These are phyloP conservation scores for Tremella fuciformis DNA, from an alignment of 768 basidiomycete species.

Conservation along the genomic window DNA sequence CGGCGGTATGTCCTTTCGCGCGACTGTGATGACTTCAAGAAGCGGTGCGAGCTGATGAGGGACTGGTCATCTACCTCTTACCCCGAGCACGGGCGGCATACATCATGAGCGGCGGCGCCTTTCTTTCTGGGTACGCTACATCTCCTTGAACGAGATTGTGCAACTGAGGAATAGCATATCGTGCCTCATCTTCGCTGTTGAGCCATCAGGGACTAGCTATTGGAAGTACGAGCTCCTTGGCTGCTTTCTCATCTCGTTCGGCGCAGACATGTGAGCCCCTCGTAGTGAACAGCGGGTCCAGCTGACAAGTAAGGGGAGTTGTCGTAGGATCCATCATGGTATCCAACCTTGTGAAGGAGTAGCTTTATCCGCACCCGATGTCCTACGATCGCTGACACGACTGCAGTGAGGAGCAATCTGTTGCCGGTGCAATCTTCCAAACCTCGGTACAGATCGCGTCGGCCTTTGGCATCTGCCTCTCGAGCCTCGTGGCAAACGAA, in stretches of 20 bases:
- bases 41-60: background rate
- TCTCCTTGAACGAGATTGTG: too few species aligned
- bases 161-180: background rate
- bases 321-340: constrained; percentile 22
- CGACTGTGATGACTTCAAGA: too few species aligned
- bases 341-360: constrained; percentile 32
- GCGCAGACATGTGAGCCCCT: constrained; percentile 22
- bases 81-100: constrained; percentile 9
- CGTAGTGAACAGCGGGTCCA: background rate
- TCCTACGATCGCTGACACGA: background rate
- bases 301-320: background rate
- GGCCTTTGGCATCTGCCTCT: constrained; percentile 19
- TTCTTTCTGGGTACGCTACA: constrained; percentile 1
- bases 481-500: constrained; percentile 21
- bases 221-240: constrained; percentile 38
- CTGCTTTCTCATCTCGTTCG: constrained; percentile 22
- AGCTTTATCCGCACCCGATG: constrained; percentile 6
- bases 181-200: constrained; percentile 33
- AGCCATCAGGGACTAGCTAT: constrained; percentile 30
- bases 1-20: constrained; percentile 13
- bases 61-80: background rate
- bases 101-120: constrained; percentile 6
- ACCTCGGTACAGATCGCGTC: constrained; percentile 17
- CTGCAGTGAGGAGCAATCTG: constrained; percentile 24
- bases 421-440: constrained; percentile 34